These are phyloP conservation scores for Cornus florida DNA, from an alignment of 148 eudicot species.

Conservation along the genomic window DNA sequence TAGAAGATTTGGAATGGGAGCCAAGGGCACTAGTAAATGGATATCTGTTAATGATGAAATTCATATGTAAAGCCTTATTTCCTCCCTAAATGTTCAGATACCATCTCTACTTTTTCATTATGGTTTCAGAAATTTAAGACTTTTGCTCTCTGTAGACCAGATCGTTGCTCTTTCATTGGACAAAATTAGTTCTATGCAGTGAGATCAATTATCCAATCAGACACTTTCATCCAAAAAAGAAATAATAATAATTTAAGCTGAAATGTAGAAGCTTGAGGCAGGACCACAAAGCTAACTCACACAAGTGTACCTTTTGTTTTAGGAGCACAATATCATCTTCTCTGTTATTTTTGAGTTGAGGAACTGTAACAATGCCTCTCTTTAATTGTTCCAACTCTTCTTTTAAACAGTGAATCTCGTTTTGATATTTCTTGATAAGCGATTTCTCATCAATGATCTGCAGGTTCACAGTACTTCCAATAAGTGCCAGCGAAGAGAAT, in stretches of 20 bases:
- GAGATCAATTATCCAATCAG: too few species aligned
- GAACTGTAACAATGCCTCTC: constrained; percentile 72
- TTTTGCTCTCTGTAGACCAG: too few species aligned
- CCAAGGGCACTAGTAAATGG: too few species aligned
- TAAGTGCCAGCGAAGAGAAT: constrained; percentile 15
- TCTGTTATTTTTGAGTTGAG: constrained; percentile 62
- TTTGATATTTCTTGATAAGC: constrained; percentile 96
- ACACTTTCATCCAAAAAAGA: not conserved
- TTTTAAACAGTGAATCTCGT: constrained; percentile 84
- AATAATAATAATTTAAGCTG: not conserved
- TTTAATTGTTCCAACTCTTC: constrained; percentile 93
- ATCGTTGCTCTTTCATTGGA: too few species aligned
- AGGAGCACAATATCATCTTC: constrained; percentile 76
- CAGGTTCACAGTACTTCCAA: constrained; percentile 26
- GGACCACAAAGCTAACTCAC: not conserved
- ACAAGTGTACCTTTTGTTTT: constrained; percentile 73
- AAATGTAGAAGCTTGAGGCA: not conserved
- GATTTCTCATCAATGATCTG: constrained; percentile 99
- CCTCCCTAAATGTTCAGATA: too few species aligned
- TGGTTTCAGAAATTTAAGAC: too few species aligned
- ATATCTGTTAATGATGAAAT: too few species aligned
- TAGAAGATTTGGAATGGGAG: too few species aligned
- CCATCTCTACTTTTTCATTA: too few species aligned
- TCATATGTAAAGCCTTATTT: too few species aligned
- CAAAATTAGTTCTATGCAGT: too few species aligned